Evolutionary conservation across 169 alveolate genomes (phyloP).

Genomic region (Cryptosporidium viatorum): DNA sequence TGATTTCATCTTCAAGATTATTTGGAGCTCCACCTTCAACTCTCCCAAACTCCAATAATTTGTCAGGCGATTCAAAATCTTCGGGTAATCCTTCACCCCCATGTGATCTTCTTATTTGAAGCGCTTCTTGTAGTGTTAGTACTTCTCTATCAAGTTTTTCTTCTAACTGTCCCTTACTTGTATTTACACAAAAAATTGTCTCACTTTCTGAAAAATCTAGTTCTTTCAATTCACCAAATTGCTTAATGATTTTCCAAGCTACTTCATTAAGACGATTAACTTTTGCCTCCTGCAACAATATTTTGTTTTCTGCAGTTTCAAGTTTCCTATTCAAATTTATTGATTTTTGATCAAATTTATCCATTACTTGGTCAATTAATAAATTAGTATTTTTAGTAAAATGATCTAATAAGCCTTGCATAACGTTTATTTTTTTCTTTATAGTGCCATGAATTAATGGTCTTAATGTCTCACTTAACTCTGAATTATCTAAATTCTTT

Average conservation of each 20-base stretch:
- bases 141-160: conserved; percentile 14
- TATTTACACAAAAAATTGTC: background rate
- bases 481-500: background rate
- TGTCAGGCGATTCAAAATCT: conserved; percentile 56
- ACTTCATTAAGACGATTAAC: conserved; percentile 50
- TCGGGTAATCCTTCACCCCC: conserved; percentile 65
- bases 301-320: conserved; percentile 18
- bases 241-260: conserved; percentile 63
- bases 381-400: conserved; percentile 47
- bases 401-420: conserved; percentile 47
- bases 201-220: conserved; percentile 37
- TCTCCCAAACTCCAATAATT: conserved; percentile 34
- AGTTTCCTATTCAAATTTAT: conserved; percentile 22
- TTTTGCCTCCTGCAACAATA: conserved; percentile 54
- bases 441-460: conserved; percentile 25
- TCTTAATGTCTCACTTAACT: background rate
- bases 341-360: conserved; percentile 61
- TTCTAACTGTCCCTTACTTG: background rate
- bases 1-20: background rate
- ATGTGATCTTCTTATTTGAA: conserved; percentile 67
- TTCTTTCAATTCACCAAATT: conserved; percentile 2
- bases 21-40: conserved; percentile 39
- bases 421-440: conserved; percentile 32
- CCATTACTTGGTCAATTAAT: conserved; percentile 41
- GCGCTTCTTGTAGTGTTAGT: conserved; percentile 61